These are phyloP conservation scores for Oryza brachyantha DNA, from an alignment of 176 grass and related monocot genomes.

Conservation along the genomic window DNA sequence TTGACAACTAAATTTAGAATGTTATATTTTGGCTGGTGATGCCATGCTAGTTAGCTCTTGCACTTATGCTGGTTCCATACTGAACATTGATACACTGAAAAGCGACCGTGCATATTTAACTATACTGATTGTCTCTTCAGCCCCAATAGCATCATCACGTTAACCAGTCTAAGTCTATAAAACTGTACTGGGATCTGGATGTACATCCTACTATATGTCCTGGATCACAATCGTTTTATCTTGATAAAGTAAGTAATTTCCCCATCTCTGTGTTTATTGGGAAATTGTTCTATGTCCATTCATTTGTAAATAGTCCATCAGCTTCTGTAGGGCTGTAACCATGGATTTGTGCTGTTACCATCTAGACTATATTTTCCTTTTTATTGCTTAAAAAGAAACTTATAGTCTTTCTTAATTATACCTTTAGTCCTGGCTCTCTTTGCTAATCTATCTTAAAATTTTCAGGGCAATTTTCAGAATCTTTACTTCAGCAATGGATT, in stretches of 20 bases:
- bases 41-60: neutral
- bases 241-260: neutral
- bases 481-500: conserved; percentile 85
- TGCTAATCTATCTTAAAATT: conserved; percentile 24
- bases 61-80: neutral
- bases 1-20: neutral
- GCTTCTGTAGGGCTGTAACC: neutral
- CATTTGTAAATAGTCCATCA: neutral
- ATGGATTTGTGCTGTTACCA: neutral
- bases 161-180: neutral
- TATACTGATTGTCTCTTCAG: neutral
- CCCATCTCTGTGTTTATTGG: neutral
- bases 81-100: neutral
- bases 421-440: neutral
- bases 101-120: neutral
- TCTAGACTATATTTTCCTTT: neutral
- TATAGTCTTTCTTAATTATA: conserved; percentile 1
- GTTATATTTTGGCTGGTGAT: neutral
- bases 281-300: neutral
- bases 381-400: neutral
- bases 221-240: neutral
- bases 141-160: neutral
- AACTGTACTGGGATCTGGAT: neutral
- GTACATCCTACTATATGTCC: neutral
- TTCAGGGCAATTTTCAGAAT: conserved; percentile 76